These are phyloP conservation scores for Turritis glabra DNA, from an alignment of 345 rosid genomes.

Conservation along the genomic window DNA sequence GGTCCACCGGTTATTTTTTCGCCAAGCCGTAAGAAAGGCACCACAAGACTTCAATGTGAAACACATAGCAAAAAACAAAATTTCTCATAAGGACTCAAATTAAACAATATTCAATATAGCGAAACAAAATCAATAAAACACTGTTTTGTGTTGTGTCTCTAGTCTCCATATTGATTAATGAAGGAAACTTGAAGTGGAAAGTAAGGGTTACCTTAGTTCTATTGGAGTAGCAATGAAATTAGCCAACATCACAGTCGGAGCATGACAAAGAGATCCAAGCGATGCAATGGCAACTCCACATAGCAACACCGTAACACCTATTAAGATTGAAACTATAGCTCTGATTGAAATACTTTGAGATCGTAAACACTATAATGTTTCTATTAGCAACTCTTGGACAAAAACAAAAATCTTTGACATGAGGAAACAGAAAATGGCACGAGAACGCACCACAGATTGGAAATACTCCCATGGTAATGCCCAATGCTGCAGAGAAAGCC, in stretches of 20 bases:
- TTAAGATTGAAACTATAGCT: conserved; percentile 6
- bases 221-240: conserved; percentile 87
- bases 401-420: too few relatives aligned
- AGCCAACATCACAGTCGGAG: conserved; percentile 83
- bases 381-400: background rate
- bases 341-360: background rate
- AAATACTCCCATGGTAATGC: conserved; percentile 80
- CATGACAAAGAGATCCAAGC: conserved; percentile 73
- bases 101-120: too few relatives aligned
- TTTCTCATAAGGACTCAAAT: background rate
- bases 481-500: conserved; percentile 88
- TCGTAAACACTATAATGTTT: background rate
- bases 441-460: conserved; percentile 82
- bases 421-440: background rate
- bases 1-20: conserved; percentile 76
- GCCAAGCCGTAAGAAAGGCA: conserved; percentile 94
- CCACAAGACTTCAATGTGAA: conserved; percentile 59
- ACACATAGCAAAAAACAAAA: conserved; percentile 27
- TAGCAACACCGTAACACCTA: conserved; percentile 84
- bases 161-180: background rate
- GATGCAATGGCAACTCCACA: conserved; percentile 82
- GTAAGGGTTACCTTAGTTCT: conserved; percentile 66
- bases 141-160: background rate
- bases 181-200: background rate
- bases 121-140: background rate